Evolutionary conservation across 768 basidiomycete species (phyloP).

Genomic region (Termitomyces sp.): DNA sequence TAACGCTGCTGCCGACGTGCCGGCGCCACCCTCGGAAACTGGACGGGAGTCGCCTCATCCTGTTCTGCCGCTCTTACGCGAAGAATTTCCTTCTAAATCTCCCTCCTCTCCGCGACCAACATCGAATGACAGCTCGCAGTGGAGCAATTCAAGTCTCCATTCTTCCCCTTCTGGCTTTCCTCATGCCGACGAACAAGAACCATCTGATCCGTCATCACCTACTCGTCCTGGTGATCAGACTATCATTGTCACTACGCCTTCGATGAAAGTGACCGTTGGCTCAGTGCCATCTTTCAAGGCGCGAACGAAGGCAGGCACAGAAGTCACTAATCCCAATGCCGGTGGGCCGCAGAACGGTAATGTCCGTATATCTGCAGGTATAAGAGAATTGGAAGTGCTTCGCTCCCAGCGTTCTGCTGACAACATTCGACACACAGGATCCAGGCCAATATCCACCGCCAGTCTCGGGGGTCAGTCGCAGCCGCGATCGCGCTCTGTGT

Average conservation of each 20-base stretch:
- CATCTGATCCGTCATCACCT: constrained; percentile 29
- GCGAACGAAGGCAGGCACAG: constrained; percentile 8
- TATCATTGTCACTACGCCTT: constrained; percentile 29
- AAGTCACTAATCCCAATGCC: constrained; percentile 10
- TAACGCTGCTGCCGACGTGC: constrained; percentile 16
- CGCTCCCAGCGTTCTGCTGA: constrained; percentile 18
- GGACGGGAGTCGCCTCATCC: constrained; percentile 20
- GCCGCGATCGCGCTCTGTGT: constrained; percentile 41
- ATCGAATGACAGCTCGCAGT: constrained; percentile 24
- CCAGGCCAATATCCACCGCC: constrained; percentile 23
- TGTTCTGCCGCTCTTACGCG: constrained; percentile 24
- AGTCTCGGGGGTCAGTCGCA: constrained; percentile 24
- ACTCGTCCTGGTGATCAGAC: constrained; percentile 32
- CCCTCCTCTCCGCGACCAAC: constrained; percentile 20
- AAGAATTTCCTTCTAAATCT: constrained; percentile 18
- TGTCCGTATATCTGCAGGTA: constrained; percentile 16
- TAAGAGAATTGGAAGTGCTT: constrained; percentile 20
- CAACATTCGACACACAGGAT: constrained; percentile 13
- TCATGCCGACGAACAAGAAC: constrained; percentile 13
- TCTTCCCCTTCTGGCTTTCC: constrained; percentile 18
- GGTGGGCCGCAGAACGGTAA: constrained; percentile 13
- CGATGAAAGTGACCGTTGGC: constrained; percentile 16
- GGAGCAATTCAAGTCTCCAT: constrained; percentile 17
- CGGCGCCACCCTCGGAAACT: constrained; percentile 18
- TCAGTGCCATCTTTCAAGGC: constrained; percentile 19